Base-by-base conservation (phyloP, 192 early-diverging fungal species). In the Umbelopsis sp. region DNA sequence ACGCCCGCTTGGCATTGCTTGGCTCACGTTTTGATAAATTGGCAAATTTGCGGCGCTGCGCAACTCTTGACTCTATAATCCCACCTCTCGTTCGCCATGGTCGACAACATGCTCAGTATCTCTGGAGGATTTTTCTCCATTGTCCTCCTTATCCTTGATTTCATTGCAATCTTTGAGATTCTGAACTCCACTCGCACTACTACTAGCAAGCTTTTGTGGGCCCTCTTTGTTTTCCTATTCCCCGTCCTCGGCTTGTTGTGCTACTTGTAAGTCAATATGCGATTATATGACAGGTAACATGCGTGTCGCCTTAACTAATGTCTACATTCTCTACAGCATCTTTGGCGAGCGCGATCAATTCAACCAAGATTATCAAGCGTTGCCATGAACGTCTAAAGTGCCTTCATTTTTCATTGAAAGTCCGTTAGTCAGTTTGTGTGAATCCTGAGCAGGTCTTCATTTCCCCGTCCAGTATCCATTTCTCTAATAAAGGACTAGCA, bases 221-320 rank as follows among this genome's bases (percentile, higher is more conserved):
- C 80, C 27, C 73, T 86, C 22, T 74, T 88, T 18, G 81, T 88
- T 66, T 86, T 88, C 74, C 73, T 88, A 66, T 88, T 88, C 83
- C 87, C 87, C 5, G 67, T 88, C 15, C 70, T 84, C 64, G 87
- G 87, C 11, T 47, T 88, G 47, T 74, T 88, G 27, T 30, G 82
- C 45, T 88, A 88, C 74, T 88, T 85, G 87, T 88, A 84, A 82
- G 87, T 30, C 27, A 30, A 1, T 85, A 35, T 21, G 5, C 48
- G 4, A 16, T 27, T 23, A 16, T 33, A 15, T 30, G 10, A 3
- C 21, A 21, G 16, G 2, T 30, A 30, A 30, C 27, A 30, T 30
- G 3, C 27, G 6, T 23, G n/a, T n/a, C 16, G 3, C 15, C 6
- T 11, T 10, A 0, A 61, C 27, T 61, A 25, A 12, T 35, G 6